phyloP scores from a whole-genome alignment of 106 monocot genomes.

The Acorus calamus region DNA sequence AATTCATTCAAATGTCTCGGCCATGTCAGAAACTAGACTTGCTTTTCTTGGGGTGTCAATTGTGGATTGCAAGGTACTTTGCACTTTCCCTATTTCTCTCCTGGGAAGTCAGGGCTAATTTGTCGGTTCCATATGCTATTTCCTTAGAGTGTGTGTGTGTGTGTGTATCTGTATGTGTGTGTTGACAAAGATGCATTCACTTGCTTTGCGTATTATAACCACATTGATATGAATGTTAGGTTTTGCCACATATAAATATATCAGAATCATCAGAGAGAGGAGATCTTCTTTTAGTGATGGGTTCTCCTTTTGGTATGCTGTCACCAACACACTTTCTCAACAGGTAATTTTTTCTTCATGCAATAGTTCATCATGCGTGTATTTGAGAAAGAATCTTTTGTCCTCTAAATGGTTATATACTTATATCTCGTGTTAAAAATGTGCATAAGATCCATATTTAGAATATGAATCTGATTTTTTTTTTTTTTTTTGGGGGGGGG shows the following conservation, averaged over 20 bases:
- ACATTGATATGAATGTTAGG: conserved; percentile 10
- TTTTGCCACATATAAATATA: conserved; percentile 24
- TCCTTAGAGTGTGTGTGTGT: neutral
- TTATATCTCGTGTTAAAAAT: too few relatives aligned
- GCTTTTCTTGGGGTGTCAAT: conserved; percentile 61
- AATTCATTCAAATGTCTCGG: conserved; percentile 13
- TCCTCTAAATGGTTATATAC: too few relatives aligned
- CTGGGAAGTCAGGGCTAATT: neutral
- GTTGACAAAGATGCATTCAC: too few relatives aligned
- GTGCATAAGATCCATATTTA: too few relatives aligned
- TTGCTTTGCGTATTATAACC: too few relatives aligned
- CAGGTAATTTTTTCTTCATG: conserved; percentile 31
- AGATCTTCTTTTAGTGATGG: conserved; percentile 62
- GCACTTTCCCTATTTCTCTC: neutral
- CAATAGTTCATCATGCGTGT: neutral
- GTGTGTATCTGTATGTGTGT: neutral
- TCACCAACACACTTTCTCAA: conserved; percentile 84
- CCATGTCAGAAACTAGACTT: conserved; percentile 45
- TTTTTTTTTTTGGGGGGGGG: too few relatives aligned
- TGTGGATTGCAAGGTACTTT: conserved; percentile 34
- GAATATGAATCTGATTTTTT: too few relatives aligned
- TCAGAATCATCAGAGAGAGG: conserved; percentile 56
- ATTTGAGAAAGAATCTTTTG: neutral
- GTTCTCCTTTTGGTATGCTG: conserved; percentile 88
- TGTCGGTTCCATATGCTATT: neutral